Evolutionary conservation across 2,329 filamentous ascomycete genomes (phyloP).

Genomic region (Westerdykella aurantiaca): DNA sequence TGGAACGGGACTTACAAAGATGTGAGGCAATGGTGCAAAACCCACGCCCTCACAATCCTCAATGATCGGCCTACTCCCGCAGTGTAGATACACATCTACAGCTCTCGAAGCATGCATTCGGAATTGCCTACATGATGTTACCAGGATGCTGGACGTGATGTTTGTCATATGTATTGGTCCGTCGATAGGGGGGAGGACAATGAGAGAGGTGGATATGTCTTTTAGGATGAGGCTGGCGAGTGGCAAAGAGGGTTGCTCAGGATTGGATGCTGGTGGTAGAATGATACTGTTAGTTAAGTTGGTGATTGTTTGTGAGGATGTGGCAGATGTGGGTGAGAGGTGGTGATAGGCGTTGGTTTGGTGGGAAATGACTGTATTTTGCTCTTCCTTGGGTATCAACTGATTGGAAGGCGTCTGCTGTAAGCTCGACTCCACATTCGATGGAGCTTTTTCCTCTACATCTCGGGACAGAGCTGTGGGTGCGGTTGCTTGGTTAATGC

Average conservation of each 20-base stretch:
- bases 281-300: slow-evolving; percentile 48
- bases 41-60: slow-evolving; percentile 75
- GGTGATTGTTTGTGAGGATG: slow-evolving; percentile 31
- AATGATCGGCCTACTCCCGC: slow-evolving; percentile 81
- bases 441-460: slow-evolving; percentile 42
- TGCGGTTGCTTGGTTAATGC: slow-evolving; percentile 50
- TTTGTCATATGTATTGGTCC: slow-evolving; percentile 81
- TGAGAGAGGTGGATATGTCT: slow-evolving; percentile 61
- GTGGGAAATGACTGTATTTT: slow-evolving; percentile 27
- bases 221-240: slow-evolving; percentile 69
- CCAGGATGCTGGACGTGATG: slow-evolving; percentile 66
- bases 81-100: slow-evolving; percentile 78
- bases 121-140: slow-evolving; percentile 72
- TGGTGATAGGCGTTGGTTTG: slow-evolving; percentile 36
- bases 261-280: slow-evolving; percentile 56
- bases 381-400: slow-evolving; percentile 26
- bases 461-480: slow-evolving; percentile 51
- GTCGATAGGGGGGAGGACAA: slow-evolving; percentile 71
- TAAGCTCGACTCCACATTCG: slow-evolving; percentile 39
- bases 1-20: slow-evolving; percentile 55
- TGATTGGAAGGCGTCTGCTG: slow-evolving; percentile 38
- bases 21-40: slow-evolving; percentile 68
- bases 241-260: slow-evolving; percentile 4
- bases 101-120: slow-evolving; percentile 82
- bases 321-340: slow-evolving; percentile 29